Conservation (phyloP, 31 red algal species). For the Bonnemaisonia californica region DNA sequence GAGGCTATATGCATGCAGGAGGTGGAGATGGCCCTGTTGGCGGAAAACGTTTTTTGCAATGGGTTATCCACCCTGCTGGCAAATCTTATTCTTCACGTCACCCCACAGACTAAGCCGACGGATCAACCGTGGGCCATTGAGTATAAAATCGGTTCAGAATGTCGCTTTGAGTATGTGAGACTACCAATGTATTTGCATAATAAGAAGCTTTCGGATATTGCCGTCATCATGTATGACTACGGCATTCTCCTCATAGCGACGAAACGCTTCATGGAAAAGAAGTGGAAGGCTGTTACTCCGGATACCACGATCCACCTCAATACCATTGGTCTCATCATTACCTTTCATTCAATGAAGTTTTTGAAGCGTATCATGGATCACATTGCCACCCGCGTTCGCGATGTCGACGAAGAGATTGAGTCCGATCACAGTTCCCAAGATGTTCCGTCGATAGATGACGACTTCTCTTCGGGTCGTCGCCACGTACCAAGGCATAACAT, state of each 20-base stretch:
- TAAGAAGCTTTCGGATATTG: constrained; percentile 63
- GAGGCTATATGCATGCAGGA: constrained; percentile 92
- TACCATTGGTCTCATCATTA: constrained; percentile 70
- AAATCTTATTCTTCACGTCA: constrained; percentile 73
- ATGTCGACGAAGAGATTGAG: constrained; percentile 12
- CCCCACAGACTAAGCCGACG: constrained; percentile 39
- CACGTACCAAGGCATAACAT: constrained; percentile 1
- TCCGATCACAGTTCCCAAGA: constrained; percentile 10
- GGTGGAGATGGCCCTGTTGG: constrained; percentile 83
- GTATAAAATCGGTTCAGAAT: constrained; percentile 84
- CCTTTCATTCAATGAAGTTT: constrained; percentile 62
- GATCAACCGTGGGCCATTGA: constrained; percentile 73
- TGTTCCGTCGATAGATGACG: constrained; percentile 42
- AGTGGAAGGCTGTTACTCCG: constrained; percentile 64
- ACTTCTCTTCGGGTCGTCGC: not conserved
- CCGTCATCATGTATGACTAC: constrained; percentile 79
- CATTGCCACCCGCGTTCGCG: constrained; percentile 44
- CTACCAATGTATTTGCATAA: constrained; percentile 69
- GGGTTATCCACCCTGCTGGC: constrained; percentile 81
- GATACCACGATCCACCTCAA: constrained; percentile 63
- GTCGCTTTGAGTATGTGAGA: constrained; percentile 68
- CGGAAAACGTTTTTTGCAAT: constrained; percentile 95
- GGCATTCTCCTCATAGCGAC: constrained; percentile 72
- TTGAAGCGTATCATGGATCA: constrained; percentile 60
- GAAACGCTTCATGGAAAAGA: constrained; percentile 72